Evolutionary conservation across 495 filamentous ascomycete species (phyloP).

Genomic region (Neurospora sp.): DNA sequence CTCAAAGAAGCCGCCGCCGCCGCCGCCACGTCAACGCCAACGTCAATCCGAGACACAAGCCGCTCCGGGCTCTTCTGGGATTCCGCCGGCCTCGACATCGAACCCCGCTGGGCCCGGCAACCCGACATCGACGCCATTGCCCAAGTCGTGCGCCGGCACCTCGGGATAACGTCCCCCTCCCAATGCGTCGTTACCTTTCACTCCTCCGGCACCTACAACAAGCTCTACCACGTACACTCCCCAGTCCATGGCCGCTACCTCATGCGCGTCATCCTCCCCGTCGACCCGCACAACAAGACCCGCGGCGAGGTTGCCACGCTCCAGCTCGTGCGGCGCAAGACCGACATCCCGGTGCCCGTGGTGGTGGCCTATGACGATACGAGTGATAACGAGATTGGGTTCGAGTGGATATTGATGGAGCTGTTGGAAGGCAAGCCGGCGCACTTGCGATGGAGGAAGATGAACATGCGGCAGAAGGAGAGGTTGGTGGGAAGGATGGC

Average conservation of each 20-base stretch:
- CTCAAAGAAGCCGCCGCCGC: not conserved
- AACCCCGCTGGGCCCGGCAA: constrained; percentile 19
- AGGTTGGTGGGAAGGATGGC: constrained; percentile 28
- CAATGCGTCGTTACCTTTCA: constrained; percentile 13
- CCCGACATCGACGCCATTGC: constrained; percentile 19
- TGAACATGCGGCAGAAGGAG: constrained; percentile 27
- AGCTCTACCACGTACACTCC: constrained; percentile 26
- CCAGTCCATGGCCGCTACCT: constrained; percentile 19
- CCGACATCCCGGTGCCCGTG: constrained; percentile 42
- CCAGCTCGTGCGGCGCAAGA: constrained; percentile 31
- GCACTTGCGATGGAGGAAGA: constrained; percentile 29
- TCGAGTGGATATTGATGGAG: constrained; percentile 53
- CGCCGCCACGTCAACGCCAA: not conserved
- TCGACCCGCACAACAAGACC: constrained; percentile 42
- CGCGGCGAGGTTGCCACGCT: constrained; percentile 48
- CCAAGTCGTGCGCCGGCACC: constrained; percentile 15
- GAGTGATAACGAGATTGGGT: constrained; percentile 36
- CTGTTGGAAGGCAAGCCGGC: constrained; percentile 33
- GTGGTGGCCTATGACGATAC: constrained; percentile 40
- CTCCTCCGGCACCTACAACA: constrained; percentile 23
- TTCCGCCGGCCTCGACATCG: constrained; percentile 12
- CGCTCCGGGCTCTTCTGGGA: constrained; percentile 21
- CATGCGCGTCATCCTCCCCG: constrained; percentile 44
- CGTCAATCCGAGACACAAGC: constrained; percentile 13
- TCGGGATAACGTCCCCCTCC: constrained; percentile 9